A percentile compares a stretch with the other conserved stretches of the same genome.
These are phyloP conservation scores for Paramecium tetraurelia DNA, from an alignment of 73 alveolate genomes.

Conservation along the genomic window DNA sequence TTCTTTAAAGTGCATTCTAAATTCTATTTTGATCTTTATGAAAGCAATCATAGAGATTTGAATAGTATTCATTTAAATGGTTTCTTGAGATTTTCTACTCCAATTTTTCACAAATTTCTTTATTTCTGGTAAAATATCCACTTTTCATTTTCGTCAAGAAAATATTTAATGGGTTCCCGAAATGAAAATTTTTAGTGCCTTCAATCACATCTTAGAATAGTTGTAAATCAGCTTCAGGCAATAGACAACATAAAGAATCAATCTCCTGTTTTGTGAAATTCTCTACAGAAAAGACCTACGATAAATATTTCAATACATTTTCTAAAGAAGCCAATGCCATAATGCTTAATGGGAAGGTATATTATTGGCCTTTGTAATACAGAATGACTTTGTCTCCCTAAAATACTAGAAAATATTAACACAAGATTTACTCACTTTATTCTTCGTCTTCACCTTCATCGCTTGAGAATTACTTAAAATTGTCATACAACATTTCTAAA, in stretches of 20 bases:
- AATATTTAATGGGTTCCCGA: conserved; percentile 10
- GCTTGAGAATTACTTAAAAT: not conserved
- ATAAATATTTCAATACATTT: not conserved
- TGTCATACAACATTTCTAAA: not conserved
- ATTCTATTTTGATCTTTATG: not conserved
- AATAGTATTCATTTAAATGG: not conserved
- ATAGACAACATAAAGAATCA: not conserved
- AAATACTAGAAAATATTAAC: not conserved
- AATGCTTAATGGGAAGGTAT: not conserved
- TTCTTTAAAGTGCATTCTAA: not conserved
- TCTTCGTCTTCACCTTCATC: conserved; percentile 3
- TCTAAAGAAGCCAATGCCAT: not conserved
- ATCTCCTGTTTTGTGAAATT: not conserved
- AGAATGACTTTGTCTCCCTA: not conserved
- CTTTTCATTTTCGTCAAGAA: not conserved
- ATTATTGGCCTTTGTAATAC: not conserved
- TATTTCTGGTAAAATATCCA: conserved; percentile 37
- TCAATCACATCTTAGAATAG: not conserved
- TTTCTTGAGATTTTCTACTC: not conserved
- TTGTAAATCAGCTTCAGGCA: not conserved
- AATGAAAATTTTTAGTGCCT: conserved; percentile 1
- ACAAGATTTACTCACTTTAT: not conserved
- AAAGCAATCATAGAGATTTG: not conserved
- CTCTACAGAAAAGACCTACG: not conserved
- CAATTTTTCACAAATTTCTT: conserved; percentile 34